phyloP scores from a whole-genome alignment of 208 protist genomes.

The Leishmania arabica region DNA sequence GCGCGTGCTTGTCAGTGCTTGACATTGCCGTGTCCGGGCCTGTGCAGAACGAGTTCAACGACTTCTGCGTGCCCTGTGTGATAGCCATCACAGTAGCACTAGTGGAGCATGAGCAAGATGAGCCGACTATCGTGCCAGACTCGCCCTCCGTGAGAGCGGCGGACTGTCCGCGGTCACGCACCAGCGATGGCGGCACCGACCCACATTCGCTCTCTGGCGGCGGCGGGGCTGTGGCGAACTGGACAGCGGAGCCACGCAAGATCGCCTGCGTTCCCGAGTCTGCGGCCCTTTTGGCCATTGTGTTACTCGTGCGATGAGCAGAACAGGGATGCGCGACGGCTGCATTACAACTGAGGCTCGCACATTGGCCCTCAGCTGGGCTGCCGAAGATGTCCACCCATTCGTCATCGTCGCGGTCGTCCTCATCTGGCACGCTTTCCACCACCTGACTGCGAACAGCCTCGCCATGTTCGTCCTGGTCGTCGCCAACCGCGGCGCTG shows the following conservation, averaged over 20 bases:
- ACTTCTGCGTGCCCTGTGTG: neutral
- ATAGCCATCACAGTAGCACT: neutral
- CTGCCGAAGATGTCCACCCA: neutral
- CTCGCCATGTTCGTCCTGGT: conserved; percentile 2
- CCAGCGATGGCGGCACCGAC: conserved; percentile 15
- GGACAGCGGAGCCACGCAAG: conserved; percentile 14
- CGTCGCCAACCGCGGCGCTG: neutral
- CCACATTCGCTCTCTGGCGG: conserved; percentile 26
- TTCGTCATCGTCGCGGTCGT: neutral
- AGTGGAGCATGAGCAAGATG: neutral
- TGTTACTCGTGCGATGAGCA: neutral
- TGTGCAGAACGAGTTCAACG: conserved; percentile 10
- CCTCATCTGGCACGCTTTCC: neutral
- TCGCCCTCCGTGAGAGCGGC: neutral
- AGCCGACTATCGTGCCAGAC: neutral
- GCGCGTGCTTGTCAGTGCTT: neutral
- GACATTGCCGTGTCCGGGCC: neutral
- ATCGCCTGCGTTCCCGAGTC: neutral
- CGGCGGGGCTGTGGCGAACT: conserved; percentile 26
- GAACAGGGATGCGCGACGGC: neutral
- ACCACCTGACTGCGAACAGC: neutral
- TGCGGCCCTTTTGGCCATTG: neutral
- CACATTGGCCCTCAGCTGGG: no score
- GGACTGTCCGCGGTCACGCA: conserved; percentile 2
- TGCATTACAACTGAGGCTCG: neutral